Base-by-base conservation (phyloP, 140 eudicot genomes). In the Erigeron philadelphicus region DNA sequence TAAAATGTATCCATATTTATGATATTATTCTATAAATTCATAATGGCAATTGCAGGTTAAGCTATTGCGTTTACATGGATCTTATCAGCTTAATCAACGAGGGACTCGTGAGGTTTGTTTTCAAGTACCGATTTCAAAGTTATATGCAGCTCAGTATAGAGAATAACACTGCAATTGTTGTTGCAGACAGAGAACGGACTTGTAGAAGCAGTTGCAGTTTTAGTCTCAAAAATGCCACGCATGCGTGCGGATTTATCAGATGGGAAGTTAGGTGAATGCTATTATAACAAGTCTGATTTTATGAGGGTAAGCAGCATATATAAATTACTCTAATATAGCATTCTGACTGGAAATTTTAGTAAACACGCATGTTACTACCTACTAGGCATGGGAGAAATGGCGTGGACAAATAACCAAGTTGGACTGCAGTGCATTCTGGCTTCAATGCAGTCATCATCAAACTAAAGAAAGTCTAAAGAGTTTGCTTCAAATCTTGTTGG, bases 301-400 rank as follows among this genome's bases (percentile, higher is more conserved):
- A 80, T 85, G 76, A 89, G 88, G 97, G 99, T 94, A 83, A 42
- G 67, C 44, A 46, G 19, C 19, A 23, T 74, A 16, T 15, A 31
- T 46, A 25, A 3, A 10, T 3, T 4, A 49, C 45, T 25, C 17
- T 43, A 4, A 25, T 43, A 9, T 66, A 66, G 21, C 44, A n/a
- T 61, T 79, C 50, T 69, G 31, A 23, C 13, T 17, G 19, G 41
- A 57, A 31, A 9, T 61, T 58, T 8, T 71, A 35, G 18, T 76
- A 13, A 69, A 63, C 52, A 40, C 50, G 56, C 35, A 64, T 67
- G 25, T 23, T 60, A 66, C 73, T 40, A 48, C 61, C 53, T 79
- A 41, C 67, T 70, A 94, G 99, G 99, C 95, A 31, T 87, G 95
- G 97, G 99, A 94, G 78, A 94, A 84, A 58, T 94, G 99, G 99